These are phyloP conservation scores for Sugiyamaella neomexicana DNA, from an alignment of 1,139 yeast genomes.

Conservation along the genomic window DNA sequence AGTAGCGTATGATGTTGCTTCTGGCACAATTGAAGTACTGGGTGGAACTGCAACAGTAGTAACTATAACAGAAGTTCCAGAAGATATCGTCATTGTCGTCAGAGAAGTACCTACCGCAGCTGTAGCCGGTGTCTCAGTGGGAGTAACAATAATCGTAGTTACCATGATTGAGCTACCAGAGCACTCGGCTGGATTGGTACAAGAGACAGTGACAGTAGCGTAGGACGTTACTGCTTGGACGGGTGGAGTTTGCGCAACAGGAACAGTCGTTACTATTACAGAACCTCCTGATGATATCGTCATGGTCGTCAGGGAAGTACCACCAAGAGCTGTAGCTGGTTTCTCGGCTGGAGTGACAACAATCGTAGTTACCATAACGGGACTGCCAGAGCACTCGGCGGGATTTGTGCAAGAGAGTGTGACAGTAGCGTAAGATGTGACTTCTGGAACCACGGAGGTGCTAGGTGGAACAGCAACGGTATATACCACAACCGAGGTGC, in stretches of 20 bases:
- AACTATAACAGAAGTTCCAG: not conserved
- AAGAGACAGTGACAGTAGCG: slow-evolving; percentile 13
- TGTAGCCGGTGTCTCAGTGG: not conserved
- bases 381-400: slow-evolving; percentile 1
- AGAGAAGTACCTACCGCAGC: not conserved
- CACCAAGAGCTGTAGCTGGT: not conserved
- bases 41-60: not conserved
- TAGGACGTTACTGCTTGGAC: not conserved
- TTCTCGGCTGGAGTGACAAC: not conserved
- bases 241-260: slow-evolving; percentile 14
- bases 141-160: slow-evolving; percentile 3
- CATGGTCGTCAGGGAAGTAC: slow-evolving; percentile 8
- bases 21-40: not conserved
- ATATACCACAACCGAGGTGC: slow-evolving; percentile 3
- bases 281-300: slow-evolving; percentile 14
- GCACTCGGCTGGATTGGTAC: slow-evolving; percentile 13
- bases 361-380: not conserved
- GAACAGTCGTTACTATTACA: slow-evolving; percentile 11
- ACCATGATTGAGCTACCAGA: slow-evolving; percentile 12
- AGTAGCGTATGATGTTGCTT: not conserved
- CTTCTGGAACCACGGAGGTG: not conserved
- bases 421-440: not conserved
- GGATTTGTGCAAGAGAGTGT: slow-evolving; percentile 2
- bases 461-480: slow-evolving; percentile 11
- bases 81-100: not conserved